Base-by-base conservation (phyloP, 2,329 filamentous ascomycete species). In the Sporothrix variecibatus region DNA sequence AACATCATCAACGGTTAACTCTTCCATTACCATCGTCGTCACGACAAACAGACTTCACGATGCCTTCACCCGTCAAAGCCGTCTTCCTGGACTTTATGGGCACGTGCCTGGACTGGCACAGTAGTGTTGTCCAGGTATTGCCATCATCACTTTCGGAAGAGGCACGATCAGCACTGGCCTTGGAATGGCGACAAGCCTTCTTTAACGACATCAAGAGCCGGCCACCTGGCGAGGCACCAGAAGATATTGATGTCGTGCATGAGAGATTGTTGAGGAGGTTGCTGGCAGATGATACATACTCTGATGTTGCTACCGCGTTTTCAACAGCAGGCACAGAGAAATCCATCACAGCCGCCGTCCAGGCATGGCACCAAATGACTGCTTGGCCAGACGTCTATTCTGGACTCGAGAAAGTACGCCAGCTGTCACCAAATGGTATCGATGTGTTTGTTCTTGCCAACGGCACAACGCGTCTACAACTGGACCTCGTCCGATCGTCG, bases 81-180 rank as follows among this genome's bases (percentile, higher is more conserved):
- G 58, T 72, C 58, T 72, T 72, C 20, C 43, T 72, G 26, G 71
- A 72, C 43, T 86, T 89, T 77, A 89, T 88, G 86, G 87, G 87
- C 34, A 89, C 87, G 31, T 89, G 86, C 75, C 85, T 87, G 3
- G 83, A 89, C 78, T 89, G 86, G 87, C 86, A 88, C 74, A 80
- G 78, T 68, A 82, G 82, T 40, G 81, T 84, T 9, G 76, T 82
- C 20, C 40, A 77, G n/a, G 78, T 80, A 1, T 77, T 85, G 2
- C 85, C 84, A 1, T 8, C 75, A 1, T 74, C 78, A 0, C 80
- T 86, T 20, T 71, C 82, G 4, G 60, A 78, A 34, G 69, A 76
- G 0, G 77, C 80, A 9, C 78, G 81, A 12, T 85, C 82, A 2
- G 76, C 83, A 4, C 71, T 89, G 49, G 86, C 87, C 0, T 81